Evolutionary conservation across 1,284 basidiomycete genomes (phyloP), one percentile per base, ranked within the genome.

Genomic region (Puccinia novopanici): DNA sequence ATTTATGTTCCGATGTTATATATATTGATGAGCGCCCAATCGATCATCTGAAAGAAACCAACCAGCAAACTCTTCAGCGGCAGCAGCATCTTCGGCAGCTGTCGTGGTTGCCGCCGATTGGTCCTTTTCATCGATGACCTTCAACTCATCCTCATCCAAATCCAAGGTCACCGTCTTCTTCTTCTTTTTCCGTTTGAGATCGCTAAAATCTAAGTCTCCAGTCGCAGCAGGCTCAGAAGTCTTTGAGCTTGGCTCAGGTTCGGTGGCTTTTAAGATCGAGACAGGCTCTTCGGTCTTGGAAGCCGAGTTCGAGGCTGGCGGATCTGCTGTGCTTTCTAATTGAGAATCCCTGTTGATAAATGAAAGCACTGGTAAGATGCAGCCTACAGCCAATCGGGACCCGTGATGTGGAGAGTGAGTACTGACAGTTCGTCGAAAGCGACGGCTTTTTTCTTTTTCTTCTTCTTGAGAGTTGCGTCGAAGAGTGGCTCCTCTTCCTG

Each of bases 381-480:
- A 19, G 15, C 6, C n/a, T 27, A 34, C 34, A 57, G 75, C 63
- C 81, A 42, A n/a, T 34, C 27, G 30, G 27, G 37, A 19, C 15
- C 22, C n/a, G 37, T 9, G n/a, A 50, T 15, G 48, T n/a, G 4
- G 24, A 54, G 45, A 54, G 5, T 19, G 42, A 34, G 22, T 63
- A 91, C 92, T n/a, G 92, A 89, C 0, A 92, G 91, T 84, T 92
- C 92, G 0, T 90, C 90, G 87, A 93, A 93, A 19, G 91, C 91
- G 61, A 94, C 92, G 17, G 88, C 88, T 87, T 93, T 93, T 13
- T 61, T 65, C 87, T 94, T 94, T 84, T 89, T 89, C 87, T 93
- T 93, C 82, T 82, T 83, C 87, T 92, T 93, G 82, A 93, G 88
- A 78, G 91, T 91, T 1, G 91, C 90, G 84, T 94, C 92, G 84